These are phyloP conservation scores for Ustanciosporium gigantosporum DNA, from an alignment of 1,284 basidiomycete genomes.

Conservation along the genomic window DNA sequence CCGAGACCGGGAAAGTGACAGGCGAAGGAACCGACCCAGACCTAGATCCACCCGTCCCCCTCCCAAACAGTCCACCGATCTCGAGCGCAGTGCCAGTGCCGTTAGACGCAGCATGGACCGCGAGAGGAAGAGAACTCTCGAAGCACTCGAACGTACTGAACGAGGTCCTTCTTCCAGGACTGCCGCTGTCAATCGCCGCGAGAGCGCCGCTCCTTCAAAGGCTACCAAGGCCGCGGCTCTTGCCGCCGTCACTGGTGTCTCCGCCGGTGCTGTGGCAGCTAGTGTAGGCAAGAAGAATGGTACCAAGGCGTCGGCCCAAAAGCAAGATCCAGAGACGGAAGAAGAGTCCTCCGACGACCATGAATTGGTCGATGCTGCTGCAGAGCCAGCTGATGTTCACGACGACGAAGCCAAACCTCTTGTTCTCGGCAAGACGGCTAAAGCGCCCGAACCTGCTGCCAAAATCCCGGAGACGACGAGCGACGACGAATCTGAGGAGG, in stretches of 20 bases:
- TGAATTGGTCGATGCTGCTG: constrained; percentile 14
- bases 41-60: background rate
- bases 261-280: constrained; percentile 7
- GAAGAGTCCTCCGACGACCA: constrained; percentile 12
- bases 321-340: background rate
- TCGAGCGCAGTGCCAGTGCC: constrained; percentile 16
- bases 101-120: constrained; percentile 28
- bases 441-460: background rate
- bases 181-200: constrained; percentile 16
- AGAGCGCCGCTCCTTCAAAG: constrained; percentile 9
- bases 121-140: constrained; percentile 22
- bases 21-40: background rate
- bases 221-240: constrained; percentile 14
- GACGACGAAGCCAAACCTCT: constrained; percentile 22
- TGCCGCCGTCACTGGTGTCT: constrained; percentile 31
- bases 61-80: background rate
- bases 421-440: constrained; percentile 9
- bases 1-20: background rate
- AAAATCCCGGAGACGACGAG: constrained; percentile 18
- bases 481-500: constrained; percentile 24
- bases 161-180: constrained; percentile 2
- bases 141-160: constrained; percentile 15
- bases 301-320: background rate
- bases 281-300: constrained; percentile 8
- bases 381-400: constrained; percentile 31